Evolutionary conservation across 495 filamentous ascomycete genomes (phyloP).

Genomic region (Neurospora sp.): DNA sequence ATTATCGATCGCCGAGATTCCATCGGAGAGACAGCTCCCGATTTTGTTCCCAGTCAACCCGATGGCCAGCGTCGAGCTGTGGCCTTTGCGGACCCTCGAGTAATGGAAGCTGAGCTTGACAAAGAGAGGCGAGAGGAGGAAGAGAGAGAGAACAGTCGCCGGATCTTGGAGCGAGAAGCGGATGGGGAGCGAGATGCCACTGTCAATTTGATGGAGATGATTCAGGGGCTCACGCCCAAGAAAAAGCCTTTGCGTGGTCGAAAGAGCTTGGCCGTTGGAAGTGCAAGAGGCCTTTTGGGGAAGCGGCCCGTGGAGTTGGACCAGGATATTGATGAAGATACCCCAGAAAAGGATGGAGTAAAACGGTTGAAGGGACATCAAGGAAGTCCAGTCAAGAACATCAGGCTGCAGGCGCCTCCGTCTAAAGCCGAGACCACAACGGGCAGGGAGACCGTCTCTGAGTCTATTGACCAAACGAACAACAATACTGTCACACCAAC

Average conservation of each 20-base stretch:
- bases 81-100: conserved; percentile 55
- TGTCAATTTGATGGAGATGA: conserved; percentile 61
- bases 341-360: conserved; percentile 49
- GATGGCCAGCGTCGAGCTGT: conserved; percentile 32
- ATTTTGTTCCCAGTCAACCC: conserved; percentile 44
- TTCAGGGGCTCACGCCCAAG: conserved; percentile 66
- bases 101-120: conserved; percentile 60
- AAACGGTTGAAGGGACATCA: conserved; percentile 61
- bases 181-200: conserved; percentile 49
- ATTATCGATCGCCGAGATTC: conserved; percentile 64
- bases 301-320: conserved; percentile 67
- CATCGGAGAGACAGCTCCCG: conserved; percentile 52
- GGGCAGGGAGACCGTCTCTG: conserved; percentile 45
- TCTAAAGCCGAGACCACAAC: conserved; percentile 51
- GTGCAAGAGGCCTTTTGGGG: conserved; percentile 62
- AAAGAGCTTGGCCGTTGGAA: conserved; percentile 68
- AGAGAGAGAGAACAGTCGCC: conserved; percentile 47
- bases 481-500: conserved; percentile 28
- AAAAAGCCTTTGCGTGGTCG: conserved; percentile 56
- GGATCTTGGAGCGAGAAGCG: conserved; percentile 38
- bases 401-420: conserved; percentile 55
- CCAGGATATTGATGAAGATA: conserved; percentile 46
- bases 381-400: conserved; percentile 67
- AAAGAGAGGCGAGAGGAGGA: conserved; percentile 55
- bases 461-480: conserved; percentile 22